phyloP scores from a whole-genome alignment of 2,329 filamentous ascomycete genomes.

The Beauveria australis region DNA sequence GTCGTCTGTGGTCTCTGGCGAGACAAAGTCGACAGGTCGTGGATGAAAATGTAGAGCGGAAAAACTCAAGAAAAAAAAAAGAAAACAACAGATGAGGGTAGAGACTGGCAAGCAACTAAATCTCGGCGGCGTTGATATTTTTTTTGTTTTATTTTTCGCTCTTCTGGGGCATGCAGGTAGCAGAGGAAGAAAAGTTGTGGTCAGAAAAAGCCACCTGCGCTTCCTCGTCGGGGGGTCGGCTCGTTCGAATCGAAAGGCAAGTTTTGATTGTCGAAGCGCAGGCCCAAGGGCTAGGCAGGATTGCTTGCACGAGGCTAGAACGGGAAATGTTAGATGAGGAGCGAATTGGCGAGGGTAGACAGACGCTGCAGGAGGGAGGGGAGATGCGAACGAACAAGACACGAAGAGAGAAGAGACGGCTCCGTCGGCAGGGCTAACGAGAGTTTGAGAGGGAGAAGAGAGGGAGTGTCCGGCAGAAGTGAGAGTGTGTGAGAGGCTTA shows the following conservation, averaged over 20 bases:
- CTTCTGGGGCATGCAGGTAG: neutral
- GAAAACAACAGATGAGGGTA: neutral
- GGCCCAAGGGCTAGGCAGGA: neutral
- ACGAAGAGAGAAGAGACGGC: neutral
- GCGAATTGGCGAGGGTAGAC: neutral
- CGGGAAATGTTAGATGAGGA: neutral
- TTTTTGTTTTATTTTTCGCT: constrained; percentile 1
- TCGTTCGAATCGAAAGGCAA: constrained; percentile 1
- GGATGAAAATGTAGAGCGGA: neutral
- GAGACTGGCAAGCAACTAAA: neutral
- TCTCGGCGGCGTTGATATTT: neutral
- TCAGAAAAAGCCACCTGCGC: neutral
- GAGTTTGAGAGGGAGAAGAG: constrained; percentile 3
- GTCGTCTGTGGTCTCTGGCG: neutral
- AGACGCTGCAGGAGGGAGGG: neutral
- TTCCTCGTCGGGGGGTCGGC: constrained; percentile 5
- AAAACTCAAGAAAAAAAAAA: neutral
- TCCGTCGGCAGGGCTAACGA: constrained; percentile 1
- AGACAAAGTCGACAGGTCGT: neutral
- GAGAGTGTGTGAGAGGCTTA: constrained; percentile 1
- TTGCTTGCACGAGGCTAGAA: neutral
- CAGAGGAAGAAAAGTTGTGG: constrained; percentile 5
- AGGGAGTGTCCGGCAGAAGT: neutral
- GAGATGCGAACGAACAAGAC: constrained; percentile 1
- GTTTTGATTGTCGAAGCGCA: constrained; percentile 5